A percentile compares a stretch with the other conserved stretches of the same genome.
phyloP scores from a whole-genome alignment of 257 asterid species.

The Solanum infundibuliforme region DNA sequence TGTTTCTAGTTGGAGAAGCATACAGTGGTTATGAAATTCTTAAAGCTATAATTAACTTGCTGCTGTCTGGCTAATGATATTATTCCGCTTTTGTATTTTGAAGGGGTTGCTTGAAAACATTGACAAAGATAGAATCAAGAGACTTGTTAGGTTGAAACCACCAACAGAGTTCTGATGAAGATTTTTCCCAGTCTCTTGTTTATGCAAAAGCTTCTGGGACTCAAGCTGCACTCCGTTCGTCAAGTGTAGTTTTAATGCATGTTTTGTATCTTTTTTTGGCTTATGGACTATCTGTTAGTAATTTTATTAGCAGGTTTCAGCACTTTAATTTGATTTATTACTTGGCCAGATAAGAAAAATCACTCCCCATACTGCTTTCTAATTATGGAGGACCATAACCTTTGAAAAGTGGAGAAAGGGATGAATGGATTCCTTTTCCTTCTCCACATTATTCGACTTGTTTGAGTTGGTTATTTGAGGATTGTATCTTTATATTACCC shows the following conservation, averaged over 20 bases:
- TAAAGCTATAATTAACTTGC: not conserved
- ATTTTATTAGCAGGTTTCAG: not conserved
- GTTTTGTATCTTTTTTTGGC: not conserved
- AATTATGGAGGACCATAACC: not conserved
- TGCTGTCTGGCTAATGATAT: not conserved
- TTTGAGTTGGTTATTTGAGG: not conserved
- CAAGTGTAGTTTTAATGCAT: not conserved
- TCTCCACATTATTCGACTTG: not conserved
- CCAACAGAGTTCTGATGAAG: conserved; percentile 35
- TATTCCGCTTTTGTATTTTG: not conserved
- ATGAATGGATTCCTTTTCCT: not conserved
- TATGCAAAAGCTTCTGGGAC: not conserved
- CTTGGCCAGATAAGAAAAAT: not conserved
- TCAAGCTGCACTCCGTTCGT: not conserved
- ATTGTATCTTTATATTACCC: not conserved
- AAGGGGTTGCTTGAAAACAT: conserved; percentile 44
- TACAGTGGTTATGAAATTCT: not conserved
- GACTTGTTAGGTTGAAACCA: conserved; percentile 36
- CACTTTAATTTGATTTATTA: not conserved
- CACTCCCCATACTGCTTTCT: not conserved
- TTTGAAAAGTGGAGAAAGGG: not conserved
- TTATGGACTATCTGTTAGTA: not conserved
- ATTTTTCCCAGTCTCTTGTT: not conserved
- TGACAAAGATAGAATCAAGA: conserved; percentile 38
- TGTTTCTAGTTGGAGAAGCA: not conserved